Evolutionary conservation across 139 green algal genomes (phyloP).

Genomic region (Volvox reticuliferus): DNA sequence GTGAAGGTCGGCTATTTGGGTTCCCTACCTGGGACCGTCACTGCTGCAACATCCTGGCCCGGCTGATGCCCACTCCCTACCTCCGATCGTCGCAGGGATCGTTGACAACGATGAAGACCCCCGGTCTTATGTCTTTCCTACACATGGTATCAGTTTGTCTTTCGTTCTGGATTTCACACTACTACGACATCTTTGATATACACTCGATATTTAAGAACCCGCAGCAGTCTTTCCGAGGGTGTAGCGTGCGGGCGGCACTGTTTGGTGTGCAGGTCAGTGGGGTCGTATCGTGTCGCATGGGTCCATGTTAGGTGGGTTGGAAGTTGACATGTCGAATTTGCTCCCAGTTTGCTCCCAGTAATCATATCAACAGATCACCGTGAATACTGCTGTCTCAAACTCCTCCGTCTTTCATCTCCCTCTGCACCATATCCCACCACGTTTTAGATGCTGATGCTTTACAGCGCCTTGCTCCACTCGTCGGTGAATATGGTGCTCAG

Average conservation of each 20-base stretch:
- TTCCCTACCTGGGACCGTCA: too few relatives aligned
- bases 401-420: background rate
- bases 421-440: background rate
- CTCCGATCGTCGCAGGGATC: slow-evolving; percentile 16
- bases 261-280: slow-evolving; percentile 32
- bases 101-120: slow-evolving; percentile 31
- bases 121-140: slow-evolving; percentile 47
- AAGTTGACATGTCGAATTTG: too few relatives aligned
- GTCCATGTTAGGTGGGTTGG: too few relatives aligned
- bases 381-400: too few relatives aligned
- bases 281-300: background rate
- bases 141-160: slow-evolving; percentile 5
- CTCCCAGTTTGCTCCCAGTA: too few relatives aligned
- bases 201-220: background rate
- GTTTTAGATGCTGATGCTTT: slow-evolving; percentile 36
- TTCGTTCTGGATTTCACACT: background rate
- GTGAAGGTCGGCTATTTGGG: slow-evolving; percentile 1
- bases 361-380: too few relatives aligned
- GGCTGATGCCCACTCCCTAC: too few relatives aligned
- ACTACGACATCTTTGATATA: slow-evolving; percentile 40
- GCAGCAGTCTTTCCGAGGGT: background rate
- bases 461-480: slow-evolving; percentile 46
- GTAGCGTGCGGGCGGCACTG: slow-evolving; percentile 22
- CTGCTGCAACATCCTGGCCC: too few relatives aligned
- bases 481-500: slow-evolving; percentile 19